Conservation (phyloP, 176 grass and related monocot species). For the Panicum miliaceum region DNA sequence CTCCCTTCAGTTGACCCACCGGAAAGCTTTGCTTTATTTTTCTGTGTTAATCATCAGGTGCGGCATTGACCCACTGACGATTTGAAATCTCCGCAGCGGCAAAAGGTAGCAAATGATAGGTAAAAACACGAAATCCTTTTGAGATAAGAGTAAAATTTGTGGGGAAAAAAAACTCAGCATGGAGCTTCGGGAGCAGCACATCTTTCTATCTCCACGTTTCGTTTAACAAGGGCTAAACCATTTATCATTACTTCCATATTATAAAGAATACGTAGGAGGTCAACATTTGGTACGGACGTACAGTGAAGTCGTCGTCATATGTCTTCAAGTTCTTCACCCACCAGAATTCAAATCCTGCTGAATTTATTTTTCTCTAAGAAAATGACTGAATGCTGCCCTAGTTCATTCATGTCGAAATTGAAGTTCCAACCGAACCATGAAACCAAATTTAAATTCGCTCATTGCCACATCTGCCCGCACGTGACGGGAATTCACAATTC, state of each 20-base stretch:
- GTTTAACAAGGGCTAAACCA: neutral
- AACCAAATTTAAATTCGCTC: neutral
- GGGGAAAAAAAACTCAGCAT: neutral
- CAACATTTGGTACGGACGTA: too few relatives aligned
- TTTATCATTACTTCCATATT: neutral
- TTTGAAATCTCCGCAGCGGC: slow-evolving; percentile 3
- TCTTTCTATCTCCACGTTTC: neutral
- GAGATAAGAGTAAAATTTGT: too few relatives aligned
- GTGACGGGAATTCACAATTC: slow-evolving; percentile 41
- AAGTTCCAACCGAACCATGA: neutral
- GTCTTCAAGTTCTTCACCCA: too few relatives aligned
- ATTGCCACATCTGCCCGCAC: neutral
- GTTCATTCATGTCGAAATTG: neutral
- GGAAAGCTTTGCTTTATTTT: neutral
- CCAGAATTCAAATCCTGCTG: too few relatives aligned
- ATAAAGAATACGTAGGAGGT: neutral
- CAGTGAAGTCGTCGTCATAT: too few relatives aligned
- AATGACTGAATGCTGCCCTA: neutral
- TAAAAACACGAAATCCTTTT: neutral
- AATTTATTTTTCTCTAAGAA: neutral
- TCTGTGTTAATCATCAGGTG: neutral
- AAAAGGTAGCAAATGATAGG: neutral
- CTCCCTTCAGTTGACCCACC: neutral
- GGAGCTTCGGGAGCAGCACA: neutral
- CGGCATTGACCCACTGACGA: slow-evolving; percentile 10